Evolutionary conservation across 148 eudicot genomes (phyloP).

Genomic region (Cornus kousa): DNA sequence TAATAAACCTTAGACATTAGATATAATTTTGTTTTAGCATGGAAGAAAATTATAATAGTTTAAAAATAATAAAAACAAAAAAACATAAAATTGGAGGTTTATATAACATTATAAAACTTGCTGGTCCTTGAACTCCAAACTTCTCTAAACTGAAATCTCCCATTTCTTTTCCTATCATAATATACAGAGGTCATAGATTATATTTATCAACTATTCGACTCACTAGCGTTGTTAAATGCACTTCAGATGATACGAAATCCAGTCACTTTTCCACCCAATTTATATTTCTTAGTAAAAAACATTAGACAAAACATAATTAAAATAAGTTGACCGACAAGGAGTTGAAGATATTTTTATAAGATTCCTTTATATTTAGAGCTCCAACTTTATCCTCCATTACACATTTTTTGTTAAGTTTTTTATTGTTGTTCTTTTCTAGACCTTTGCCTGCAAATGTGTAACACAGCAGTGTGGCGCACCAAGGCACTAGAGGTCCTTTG

Average conservation of each 20-base stretch:
- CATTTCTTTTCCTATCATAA: not conserved
- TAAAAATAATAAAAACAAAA: no score
- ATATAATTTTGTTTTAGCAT: not conserved
- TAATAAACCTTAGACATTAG: not conserved
- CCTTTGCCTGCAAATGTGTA: no score
- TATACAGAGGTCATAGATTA: not conserved
- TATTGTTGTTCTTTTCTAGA: no score
- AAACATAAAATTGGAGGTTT: no score
- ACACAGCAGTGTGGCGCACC: no score
- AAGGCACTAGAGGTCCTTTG: no score
- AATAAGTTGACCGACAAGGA: not conserved
- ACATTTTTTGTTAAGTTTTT: no score
- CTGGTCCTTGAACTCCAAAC: not conserved
- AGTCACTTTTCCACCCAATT: not conserved
- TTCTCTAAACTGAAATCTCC: not conserved
- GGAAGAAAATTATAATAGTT: no score
- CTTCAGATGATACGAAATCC: not conserved
- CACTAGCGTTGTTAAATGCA: not conserved
- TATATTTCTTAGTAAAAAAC: no score
- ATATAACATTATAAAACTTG: no score
- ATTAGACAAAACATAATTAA: no score
- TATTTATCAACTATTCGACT: not conserved
- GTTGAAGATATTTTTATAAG: not conserved
- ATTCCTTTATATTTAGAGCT: not conserved
- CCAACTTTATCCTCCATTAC: not conserved